Base-by-base conservation (phyloP, 257 asterid species). In the Fraxinus americana region DNA sequence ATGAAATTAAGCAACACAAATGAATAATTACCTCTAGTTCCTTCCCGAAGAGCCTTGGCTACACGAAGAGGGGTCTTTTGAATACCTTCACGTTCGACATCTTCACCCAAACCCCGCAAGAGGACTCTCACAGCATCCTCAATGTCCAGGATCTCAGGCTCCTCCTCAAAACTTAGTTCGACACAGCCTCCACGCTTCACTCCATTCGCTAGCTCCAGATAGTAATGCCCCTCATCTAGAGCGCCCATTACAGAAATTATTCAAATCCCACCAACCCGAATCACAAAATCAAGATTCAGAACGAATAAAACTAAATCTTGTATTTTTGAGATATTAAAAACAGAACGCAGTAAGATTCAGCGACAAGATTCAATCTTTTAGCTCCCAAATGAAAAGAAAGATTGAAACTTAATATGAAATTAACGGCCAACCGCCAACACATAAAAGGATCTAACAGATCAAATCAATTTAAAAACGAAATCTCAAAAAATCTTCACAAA, bases 91-190 rank as follows among this genome's bases (percentile, higher is more conserved):
- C 99, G 94, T 74, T 92, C 86, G 79, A 92, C 61, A 85, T 96
- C 99, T 80, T 96, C 99, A 45, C 97, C 99, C 89, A 93, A 85
- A 43, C 97, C 97, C 39, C 87, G 91, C 89, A 96, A 86, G 10
- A 96, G 89, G 52, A 93, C 91, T 83, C 89, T 93, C 73, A 96
- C 99, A 77, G 97, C 94, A 75, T 87, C 94, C 77, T 90, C 89
- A 85, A 93, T 95, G 70, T 86, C 92, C 48, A 83, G 17, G 52
- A 75, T 85, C 76, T 87, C 97, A 13, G 86, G 77, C 76, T 88
- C 88, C 29, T 69, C 86, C 81, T 87, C 93, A 74, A 83, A 82
- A 48, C 88, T 91, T 77, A 87, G 79, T 83, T 89, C 94, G 66
- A 82, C 71, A 73, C 89, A 73, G 34, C 77, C 83, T 74, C 86